Evolutionary conservation across 495 filamentous ascomycete genomes (phyloP).

Genomic region (Xylaria venustula): DNA sequence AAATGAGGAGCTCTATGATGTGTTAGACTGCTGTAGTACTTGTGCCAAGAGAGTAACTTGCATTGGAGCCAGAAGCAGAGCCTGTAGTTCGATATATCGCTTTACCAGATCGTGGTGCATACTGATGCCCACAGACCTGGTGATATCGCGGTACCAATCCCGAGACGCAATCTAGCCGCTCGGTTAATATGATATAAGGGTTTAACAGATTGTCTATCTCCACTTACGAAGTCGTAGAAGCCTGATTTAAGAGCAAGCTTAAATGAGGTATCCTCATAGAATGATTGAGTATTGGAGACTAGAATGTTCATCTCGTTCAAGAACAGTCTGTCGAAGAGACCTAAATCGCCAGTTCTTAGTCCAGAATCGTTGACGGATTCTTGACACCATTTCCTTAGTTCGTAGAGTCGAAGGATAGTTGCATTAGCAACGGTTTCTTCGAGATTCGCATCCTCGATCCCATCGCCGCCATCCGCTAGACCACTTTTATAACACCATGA

Average conservation of each 20-base stretch:
- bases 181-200: not conserved
- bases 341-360: slow-evolving; percentile 70
- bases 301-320: slow-evolving; percentile 91
- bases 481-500: slow-evolving; percentile 37
- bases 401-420: slow-evolving; percentile 81
- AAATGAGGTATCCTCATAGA: slow-evolving; percentile 80
- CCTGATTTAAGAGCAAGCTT: slow-evolving; percentile 89
- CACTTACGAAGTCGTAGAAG: slow-evolving; percentile 90
- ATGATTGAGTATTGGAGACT: slow-evolving; percentile 66
- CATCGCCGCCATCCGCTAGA: slow-evolving; percentile 91
- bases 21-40: slow-evolving; percentile 36
- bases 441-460: slow-evolving; percentile 95
- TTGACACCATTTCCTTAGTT: slow-evolving; percentile 89
- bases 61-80: slow-evolving; percentile 58
- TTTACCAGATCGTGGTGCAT: slow-evolving; percentile 77
- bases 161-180: slow-evolving; percentile 37
- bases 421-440: slow-evolving; percentile 91
- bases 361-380: slow-evolving; percentile 68
- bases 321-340: slow-evolving; percentile 83
- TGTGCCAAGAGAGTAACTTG: slow-evolving; percentile 19
- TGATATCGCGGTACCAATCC: slow-evolving; percentile 86
- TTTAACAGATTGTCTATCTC: too few relatives aligned
- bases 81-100: slow-evolving; percentile 85
- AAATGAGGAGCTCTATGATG: slow-evolving; percentile 83
- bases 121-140: slow-evolving; percentile 66